These are phyloP conservation scores for Penicillium crustosum DNA, from an alignment of 2,329 filamentous ascomycete species.

Conservation along the genomic window DNA sequence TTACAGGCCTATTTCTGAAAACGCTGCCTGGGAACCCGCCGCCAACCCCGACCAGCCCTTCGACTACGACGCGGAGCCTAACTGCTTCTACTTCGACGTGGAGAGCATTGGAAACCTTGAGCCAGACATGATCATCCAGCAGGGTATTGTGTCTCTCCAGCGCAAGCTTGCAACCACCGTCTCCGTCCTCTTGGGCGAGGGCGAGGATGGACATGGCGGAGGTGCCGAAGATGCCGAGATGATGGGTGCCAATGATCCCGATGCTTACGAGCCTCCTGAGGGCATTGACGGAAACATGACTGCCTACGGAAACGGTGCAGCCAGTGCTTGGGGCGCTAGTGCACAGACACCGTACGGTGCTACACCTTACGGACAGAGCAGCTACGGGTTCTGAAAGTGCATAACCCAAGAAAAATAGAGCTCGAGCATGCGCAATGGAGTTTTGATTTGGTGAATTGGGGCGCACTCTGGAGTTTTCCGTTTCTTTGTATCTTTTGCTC, in stretches of 20 bases:
- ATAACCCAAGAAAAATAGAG: conserved; percentile 10
- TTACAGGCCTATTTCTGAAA: conserved; percentile 41
- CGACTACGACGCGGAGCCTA: conserved; percentile 83
- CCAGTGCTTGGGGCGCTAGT: conserved; percentile 66
- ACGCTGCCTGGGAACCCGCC: conserved; percentile 69
- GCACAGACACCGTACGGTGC: conserved; percentile 60
- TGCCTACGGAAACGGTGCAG: conserved; percentile 49
- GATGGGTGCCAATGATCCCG: conserved; percentile 52
- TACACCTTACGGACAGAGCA: conserved; percentile 59
- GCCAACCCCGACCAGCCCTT: conserved; percentile 81
- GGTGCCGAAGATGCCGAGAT: conserved; percentile 46
- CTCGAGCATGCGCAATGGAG: conserved; percentile 27
- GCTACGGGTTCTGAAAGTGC: conserved; percentile 33
- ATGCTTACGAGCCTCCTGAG: conserved; percentile 49
- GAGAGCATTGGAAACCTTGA: conserved; percentile 86
- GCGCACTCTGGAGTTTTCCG: conserved; percentile 11
- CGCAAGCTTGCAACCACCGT: conserved; percentile 84
- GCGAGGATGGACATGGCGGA: conserved; percentile 55
- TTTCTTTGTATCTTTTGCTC: conserved; percentile 12
- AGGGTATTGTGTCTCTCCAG: conserved; percentile 85
- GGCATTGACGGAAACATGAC: conserved; percentile 45
- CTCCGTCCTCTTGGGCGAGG: conserved; percentile 58
- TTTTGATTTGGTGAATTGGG: conserved; percentile 18
- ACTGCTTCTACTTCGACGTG: conserved; percentile 88
- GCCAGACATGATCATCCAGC: conserved; percentile 83